Conservation (phyloP, 306 rosid genomes). For the Malus sieversii region DNA sequence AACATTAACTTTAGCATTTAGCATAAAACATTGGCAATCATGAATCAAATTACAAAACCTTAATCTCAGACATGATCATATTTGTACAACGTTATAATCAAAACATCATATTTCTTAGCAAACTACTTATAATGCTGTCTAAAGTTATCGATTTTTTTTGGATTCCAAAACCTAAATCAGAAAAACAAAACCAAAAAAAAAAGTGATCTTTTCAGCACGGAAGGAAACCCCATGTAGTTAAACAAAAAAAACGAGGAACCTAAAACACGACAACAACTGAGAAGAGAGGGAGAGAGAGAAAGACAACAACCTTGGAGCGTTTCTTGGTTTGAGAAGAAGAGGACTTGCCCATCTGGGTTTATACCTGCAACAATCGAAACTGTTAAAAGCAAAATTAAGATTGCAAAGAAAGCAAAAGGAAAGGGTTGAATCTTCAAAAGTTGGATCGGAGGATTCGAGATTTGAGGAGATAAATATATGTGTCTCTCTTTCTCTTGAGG, state of each 20-base stretch:
- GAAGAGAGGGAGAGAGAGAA: neutral
- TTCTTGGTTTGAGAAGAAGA: conserved; percentile 57
- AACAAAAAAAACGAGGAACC: neutral
- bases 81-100: neutral
- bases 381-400: conserved; percentile 13
- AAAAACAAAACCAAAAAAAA: neutral
- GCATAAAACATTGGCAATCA: neutral
- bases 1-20: neutral
- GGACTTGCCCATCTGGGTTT: conserved; percentile 60
- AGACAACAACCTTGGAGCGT: conserved; percentile 49
- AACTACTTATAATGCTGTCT: neutral
- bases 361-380: conserved; percentile 42
- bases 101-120: neutral
- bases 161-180: neutral
- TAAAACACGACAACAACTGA: neutral
- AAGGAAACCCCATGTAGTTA: neutral
- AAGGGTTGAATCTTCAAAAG: neutral
- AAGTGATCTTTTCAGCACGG: neutral
- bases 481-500: neutral
- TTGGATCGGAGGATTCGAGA: neutral
- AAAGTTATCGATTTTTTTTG: neutral
- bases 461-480: neutral
- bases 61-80: neutral
- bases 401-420: neutral
- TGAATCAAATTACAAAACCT: neutral